Conservation (phyloP, 2,329 filamentous ascomycete species). For the Fusarium incarnatum region DNA sequence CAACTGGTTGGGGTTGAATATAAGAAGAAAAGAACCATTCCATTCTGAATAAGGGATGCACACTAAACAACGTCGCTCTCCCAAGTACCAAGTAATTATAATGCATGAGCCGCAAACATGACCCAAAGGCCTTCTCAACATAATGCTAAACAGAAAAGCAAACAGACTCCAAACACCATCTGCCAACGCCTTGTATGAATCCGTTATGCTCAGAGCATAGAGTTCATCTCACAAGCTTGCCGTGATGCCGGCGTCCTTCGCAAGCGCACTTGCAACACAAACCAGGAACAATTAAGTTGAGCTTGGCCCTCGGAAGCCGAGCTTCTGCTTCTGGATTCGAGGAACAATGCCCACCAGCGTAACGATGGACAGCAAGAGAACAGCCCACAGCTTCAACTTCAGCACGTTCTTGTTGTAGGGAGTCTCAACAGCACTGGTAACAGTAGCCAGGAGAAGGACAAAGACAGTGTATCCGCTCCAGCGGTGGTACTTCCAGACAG, state of each 20-base stretch:
- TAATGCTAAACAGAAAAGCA: background rate
- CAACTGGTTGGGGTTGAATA: too few relatives aligned
- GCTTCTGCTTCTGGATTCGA: slow-evolving; percentile 83
- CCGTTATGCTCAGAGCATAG: background rate
- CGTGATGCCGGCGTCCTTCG: background rate
- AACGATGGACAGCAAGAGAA: slow-evolving; percentile 73
- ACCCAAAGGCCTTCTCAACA: background rate
- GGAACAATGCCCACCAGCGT: slow-evolving; percentile 79
- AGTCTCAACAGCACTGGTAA: slow-evolving; percentile 81
- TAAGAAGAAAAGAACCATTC: background rate
- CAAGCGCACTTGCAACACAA: too few relatives aligned
- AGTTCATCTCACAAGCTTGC: background rate
- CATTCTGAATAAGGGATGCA: background rate
- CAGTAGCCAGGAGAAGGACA: slow-evolving; percentile 76
- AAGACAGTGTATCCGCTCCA: slow-evolving; percentile 79
- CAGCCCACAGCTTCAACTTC: slow-evolving; percentile 80
- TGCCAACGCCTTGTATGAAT: background rate
- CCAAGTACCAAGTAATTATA: background rate
- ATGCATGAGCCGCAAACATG: background rate
- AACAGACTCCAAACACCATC: slow-evolving; percentile 2
- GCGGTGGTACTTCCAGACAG: slow-evolving; percentile 91
- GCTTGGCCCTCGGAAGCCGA: slow-evolving; percentile 62
- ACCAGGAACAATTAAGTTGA: slow-evolving; percentile 16
- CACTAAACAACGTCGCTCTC: background rate
- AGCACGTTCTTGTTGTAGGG: slow-evolving; percentile 76